These are phyloP conservation scores for Achlya hypogyna DNA, from an alignment of 352 stramenopile genomes.

Conservation along the genomic window DNA sequence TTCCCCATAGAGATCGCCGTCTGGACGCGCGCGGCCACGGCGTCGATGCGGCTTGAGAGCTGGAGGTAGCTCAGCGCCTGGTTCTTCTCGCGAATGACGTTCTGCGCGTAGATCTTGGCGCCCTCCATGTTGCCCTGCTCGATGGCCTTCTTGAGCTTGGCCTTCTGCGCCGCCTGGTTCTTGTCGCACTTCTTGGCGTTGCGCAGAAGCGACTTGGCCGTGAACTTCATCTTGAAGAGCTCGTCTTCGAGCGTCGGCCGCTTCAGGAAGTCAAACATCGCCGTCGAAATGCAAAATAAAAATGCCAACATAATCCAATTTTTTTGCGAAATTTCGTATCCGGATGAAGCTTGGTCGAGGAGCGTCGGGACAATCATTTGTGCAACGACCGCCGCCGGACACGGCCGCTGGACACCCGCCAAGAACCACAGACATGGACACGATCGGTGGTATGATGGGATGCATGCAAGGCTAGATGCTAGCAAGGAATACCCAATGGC, in stretches of 20 bases:
- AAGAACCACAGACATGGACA: too few relatives aligned
- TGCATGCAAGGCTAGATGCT: too few relatives aligned
- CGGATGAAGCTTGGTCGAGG: background rate
- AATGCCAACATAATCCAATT: too few relatives aligned
- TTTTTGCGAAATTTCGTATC: too few relatives aligned
- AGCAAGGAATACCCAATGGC: too few relatives aligned
- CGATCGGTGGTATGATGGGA: too few relatives aligned
- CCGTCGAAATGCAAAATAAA: background rate
- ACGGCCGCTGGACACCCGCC: too few relatives aligned
- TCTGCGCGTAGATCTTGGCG: conserved; percentile 95
- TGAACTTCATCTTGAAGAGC: conserved; percentile 88
- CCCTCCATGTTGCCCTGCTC: conserved; percentile 96
- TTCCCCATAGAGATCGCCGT: conserved; percentile 94
- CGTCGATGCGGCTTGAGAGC: conserved; percentile 93
- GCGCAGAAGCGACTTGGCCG: conserved; percentile 80
- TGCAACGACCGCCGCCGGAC: too few relatives aligned
- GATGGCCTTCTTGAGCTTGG: conserved; percentile 96
- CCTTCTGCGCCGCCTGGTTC: conserved; percentile 90
- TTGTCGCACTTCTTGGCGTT: conserved; percentile 97
- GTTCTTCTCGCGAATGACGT: conserved; percentile 79
- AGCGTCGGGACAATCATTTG: background rate
- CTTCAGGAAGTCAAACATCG: conserved; percentile 19
- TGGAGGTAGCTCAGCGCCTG: conserved; percentile 93
- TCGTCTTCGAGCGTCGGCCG: conserved; percentile 65
- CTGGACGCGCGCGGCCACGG: conserved; percentile 92